These are phyloP conservation scores for Blastobotrys aristatus DNA, from an alignment of 1,139 yeast species.

Conservation along the genomic window DNA sequence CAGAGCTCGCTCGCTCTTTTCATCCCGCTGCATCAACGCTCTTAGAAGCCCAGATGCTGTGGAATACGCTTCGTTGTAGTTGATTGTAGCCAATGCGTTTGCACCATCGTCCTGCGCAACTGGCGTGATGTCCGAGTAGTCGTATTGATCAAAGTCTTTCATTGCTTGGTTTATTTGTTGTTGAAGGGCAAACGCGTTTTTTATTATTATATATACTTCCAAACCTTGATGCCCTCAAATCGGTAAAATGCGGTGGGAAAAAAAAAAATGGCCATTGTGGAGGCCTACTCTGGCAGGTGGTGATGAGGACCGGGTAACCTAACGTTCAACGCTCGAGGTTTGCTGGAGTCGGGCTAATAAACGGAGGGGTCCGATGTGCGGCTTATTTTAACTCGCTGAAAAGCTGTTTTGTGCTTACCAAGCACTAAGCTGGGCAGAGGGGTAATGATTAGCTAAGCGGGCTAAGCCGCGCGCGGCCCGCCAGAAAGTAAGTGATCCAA, in stretches of 20 bases:
- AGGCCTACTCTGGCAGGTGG: background rate
- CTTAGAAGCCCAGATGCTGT: constrained; percentile 56
- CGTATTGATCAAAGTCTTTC: constrained; percentile 16
- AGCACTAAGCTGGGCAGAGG: too few relatives aligned
- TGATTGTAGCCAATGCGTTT: constrained; percentile 59
- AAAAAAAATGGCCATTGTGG: constrained; percentile 1
- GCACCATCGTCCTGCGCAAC: constrained; percentile 39
- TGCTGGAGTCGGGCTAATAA: too few relatives aligned
- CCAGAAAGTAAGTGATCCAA: background rate
- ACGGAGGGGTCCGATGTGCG: too few relatives aligned
- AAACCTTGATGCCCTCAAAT: too few relatives aligned
- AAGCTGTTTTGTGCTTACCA: too few relatives aligned
- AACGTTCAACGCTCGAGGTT: too few relatives aligned
- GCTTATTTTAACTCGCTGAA: too few relatives aligned
- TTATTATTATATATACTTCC: background rate
- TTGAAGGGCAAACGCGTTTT: background rate
- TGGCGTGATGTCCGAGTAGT: constrained; percentile 35
- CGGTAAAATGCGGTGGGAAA: background rate
- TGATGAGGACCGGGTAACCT: too few relatives aligned
- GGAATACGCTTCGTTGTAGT: constrained; percentile 70
- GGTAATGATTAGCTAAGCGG: too few relatives aligned
- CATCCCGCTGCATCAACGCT: constrained; percentile 55
- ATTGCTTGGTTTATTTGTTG: constrained; percentile 1
- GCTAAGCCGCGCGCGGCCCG: too few relatives aligned
- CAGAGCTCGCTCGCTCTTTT: constrained; percentile 67